Percentiles rank a stretch among this genome's conserved stretches.
Evolutionary conservation across 225 moss, liverwort and hornwort genomes (phyloP).

Genomic region (Lunularia cruciata): DNA sequence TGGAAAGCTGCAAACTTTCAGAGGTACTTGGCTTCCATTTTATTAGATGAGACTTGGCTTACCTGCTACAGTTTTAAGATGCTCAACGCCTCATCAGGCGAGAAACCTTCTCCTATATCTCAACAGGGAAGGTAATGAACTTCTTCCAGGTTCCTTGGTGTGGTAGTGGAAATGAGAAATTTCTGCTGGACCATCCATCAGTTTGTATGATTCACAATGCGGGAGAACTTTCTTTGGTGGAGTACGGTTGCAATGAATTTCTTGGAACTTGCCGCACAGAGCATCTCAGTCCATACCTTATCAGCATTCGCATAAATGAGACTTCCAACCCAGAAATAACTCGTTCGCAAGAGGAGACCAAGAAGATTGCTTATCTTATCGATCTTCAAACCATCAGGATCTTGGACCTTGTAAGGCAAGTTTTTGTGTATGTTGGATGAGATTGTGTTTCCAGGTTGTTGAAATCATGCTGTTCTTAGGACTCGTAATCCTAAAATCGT

Average conservation of each 20-base stretch:
- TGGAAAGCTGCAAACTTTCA: slow-evolving; percentile 84
- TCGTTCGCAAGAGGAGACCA: slow-evolving; percentile 54
- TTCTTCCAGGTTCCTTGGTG: slow-evolving; percentile 67
- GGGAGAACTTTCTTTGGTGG: slow-evolving; percentile 83
- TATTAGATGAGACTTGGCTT: background rate
- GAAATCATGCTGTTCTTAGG: too few relatives aligned
- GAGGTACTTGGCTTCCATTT: slow-evolving; percentile 45
- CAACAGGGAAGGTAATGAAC: background rate
- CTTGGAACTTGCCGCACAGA: slow-evolving; percentile 85
- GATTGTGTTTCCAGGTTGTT: too few relatives aligned
- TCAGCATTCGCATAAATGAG: slow-evolving; percentile 83
- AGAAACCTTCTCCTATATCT: background rate
- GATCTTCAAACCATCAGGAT: slow-evolving; percentile 84
- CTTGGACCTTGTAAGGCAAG: slow-evolving; percentile 82
- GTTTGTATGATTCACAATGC: slow-evolving; percentile 95
- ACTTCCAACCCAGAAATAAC: slow-evolving; percentile 19
- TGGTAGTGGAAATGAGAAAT: slow-evolving; percentile 78
- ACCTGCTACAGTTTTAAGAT: background rate
- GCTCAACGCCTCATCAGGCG: background rate
- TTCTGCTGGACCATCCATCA: slow-evolving; percentile 70
- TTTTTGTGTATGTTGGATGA: background rate
- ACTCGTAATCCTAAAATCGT: background rate
- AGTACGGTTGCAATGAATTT: slow-evolving; percentile 93
- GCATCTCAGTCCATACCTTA: slow-evolving; percentile 85
- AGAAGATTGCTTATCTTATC: slow-evolving; percentile 86